phyloP scores from a whole-genome alignment of 179 eudicot genomes.

The Amaranthus tricolor region DNA sequence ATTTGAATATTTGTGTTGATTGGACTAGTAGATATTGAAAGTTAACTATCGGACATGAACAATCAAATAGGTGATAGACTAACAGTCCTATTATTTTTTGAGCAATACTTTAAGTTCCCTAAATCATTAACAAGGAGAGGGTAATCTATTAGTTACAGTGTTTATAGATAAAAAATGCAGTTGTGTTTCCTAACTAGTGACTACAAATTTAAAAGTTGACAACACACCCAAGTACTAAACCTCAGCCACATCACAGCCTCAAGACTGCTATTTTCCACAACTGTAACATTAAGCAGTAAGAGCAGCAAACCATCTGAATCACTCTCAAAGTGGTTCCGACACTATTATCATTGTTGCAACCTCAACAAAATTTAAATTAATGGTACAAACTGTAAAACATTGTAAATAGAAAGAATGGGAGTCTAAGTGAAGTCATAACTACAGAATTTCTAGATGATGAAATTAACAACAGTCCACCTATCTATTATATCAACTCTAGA shows the following conservation, averaged over 20 bases:
- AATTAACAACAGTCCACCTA: background rate
- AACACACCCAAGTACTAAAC: background rate
- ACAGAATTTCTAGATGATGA: background rate
- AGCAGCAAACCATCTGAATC: no score
- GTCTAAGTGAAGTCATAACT: background rate
- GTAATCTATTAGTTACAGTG: background rate
- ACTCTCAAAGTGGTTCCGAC: no score
- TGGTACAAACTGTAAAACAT: background rate
- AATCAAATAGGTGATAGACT: background rate
- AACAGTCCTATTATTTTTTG: background rate
- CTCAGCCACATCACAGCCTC: no score
- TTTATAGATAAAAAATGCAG: background rate
- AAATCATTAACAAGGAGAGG: background rate
- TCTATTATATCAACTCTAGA: background rate
- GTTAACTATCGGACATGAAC: background rate
- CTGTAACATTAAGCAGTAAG: no score
- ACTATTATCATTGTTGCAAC: no score
- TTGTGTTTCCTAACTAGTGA: background rate
- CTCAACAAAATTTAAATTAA: no score
- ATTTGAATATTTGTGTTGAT: background rate
- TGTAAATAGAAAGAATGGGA: background rate
- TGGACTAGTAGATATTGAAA: no score
- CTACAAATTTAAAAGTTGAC: background rate
- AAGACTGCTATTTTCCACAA: no score
- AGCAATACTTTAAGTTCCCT: background rate